Evolutionary conservation across 2,329 filamentous ascomycete species (phyloP), one percentile per base, ranked within the genome.

Genomic region (Clonostachys chloroleuca): DNA sequence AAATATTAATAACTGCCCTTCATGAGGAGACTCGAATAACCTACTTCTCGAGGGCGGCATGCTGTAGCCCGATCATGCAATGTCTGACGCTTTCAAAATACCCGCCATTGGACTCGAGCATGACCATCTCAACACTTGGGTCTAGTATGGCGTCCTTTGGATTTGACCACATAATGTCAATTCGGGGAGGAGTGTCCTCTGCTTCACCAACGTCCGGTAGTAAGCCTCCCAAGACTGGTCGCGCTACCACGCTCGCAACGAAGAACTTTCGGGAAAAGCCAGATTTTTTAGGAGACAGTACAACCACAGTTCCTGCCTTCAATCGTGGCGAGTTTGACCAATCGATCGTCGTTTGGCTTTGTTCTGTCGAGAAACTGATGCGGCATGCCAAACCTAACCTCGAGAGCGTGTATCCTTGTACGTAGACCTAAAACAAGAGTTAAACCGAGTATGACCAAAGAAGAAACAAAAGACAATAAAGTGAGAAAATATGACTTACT

Each of bases 31-130:
- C 34, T 3, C 18, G 49, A 61, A 53, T 52, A 72, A 64, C 67
- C 65, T 64, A 87, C 83, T 51, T 63, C 66, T 74, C 66, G 78
- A 45, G 46, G 4, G 66, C 66, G 61, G 66, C 82, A 73, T 68
- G 68, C 47, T 96, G 89, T 2, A 96, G 66, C 0, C 87, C 85
- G 13, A 80, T 69, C 60, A 96, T 73, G 1, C 84, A 85, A 59
- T 95, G 82, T 0, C 88, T 77, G 36, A 81, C 75, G 0, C 87
- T 81, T 62, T 96, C 92, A 52, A 82, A 96, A 59, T 91, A 95
- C 1, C 87, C 84, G 0, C 66, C 64, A 4, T 84, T 78, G 2
- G 86, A 77, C 59, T 96, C 89, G 0, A 96, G 68, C 88, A 96
- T 95, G 12, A 92, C 65, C 62, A 84, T 84, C 55, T 87, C 82